Percentiles rank a stretch among this genome's conserved stretches.
Conservation (phyloP, 164 flowering plant species). For the Tinospora cordifolia region DNA sequence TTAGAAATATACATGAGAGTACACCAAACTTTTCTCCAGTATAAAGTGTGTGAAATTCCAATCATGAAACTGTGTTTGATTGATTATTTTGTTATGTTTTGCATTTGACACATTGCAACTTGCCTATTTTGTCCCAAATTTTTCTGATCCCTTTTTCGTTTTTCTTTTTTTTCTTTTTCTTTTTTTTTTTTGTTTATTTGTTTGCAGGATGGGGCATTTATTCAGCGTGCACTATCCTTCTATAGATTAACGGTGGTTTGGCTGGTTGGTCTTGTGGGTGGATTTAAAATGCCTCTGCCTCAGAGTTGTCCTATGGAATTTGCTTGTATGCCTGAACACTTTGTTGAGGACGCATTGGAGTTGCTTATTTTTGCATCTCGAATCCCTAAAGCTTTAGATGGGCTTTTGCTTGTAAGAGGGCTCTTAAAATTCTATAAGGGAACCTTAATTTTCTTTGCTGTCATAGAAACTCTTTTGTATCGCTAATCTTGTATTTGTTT, state of each 20-base stretch:
- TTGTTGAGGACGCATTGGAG: constrained; percentile 96
- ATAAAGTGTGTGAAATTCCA: no score
- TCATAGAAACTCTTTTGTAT: neutral
- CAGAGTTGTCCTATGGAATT: constrained; percentile 78
- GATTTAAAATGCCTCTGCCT: constrained; percentile 91
- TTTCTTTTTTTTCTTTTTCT: constrained; percentile 6
- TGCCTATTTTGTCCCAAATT: neutral
- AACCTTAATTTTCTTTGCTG: neutral
- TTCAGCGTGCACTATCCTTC: constrained; percentile 77
- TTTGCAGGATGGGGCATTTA: constrained; percentile 57
- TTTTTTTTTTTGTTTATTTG: neutral
- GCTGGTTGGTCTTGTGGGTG: constrained; percentile 82
- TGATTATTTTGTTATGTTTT: neutral
- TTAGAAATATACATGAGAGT: no score
- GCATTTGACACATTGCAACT: neutral
- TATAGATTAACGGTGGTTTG: constrained; percentile 89
- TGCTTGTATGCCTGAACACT: constrained; percentile 97
- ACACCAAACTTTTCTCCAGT: no score
- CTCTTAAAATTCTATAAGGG: neutral
- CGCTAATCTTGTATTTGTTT: constrained; percentile 1
- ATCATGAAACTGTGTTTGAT: neutral
- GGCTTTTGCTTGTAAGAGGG: constrained; percentile 53
- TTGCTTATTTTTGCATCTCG: constrained; percentile 86
- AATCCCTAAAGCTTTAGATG: constrained; percentile 85
- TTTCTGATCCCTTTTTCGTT: constrained; percentile 3